Conservation (phyloP, 352 stramenopile species). For the Globisporangium barbulae region DNA sequence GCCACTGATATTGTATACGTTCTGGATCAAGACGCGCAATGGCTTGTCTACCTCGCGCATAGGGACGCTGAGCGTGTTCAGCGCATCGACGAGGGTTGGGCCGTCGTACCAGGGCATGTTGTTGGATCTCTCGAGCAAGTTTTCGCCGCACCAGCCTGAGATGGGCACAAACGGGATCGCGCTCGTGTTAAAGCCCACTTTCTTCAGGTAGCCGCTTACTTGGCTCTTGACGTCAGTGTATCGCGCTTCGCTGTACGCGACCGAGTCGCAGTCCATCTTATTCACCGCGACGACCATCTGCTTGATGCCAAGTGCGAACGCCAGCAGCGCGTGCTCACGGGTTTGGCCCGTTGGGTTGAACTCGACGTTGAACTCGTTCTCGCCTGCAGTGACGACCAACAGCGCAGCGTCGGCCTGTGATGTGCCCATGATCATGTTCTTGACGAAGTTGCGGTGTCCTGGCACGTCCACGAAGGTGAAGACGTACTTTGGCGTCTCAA, state of each 20-base stretch:
- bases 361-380: conserved; percentile 93
- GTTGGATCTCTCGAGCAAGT: conserved; percentile 93
- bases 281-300: conserved; percentile 98
- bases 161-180: conserved; percentile 97
- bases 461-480: conserved; percentile 99
- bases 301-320: conserved; percentile 97
- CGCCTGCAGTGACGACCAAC: conserved; percentile 91
- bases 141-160: conserved; percentile 96
- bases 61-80: conserved; percentile 89
- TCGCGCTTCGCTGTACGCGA: conserved; percentile 91
- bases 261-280: conserved; percentile 97
- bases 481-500: conserved; percentile 95
- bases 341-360: conserved; percentile 96
- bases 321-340: conserved; percentile 94
- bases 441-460: conserved; percentile 98
- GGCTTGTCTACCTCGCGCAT: conserved; percentile 93
- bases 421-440: conserved; percentile 99
- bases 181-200: conserved; percentile 95
- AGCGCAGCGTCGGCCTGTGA: conserved; percentile 97
- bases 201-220: conserved; percentile 91
- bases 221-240: conserved; percentile 95
- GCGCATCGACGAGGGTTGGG: conserved; percentile 83
- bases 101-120: conserved; percentile 99
- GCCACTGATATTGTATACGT: conserved; percentile 98
- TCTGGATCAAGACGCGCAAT: conserved; percentile 94